phyloP scores from a whole-genome alignment of 306 rosid genomes.

The Vigna trinervia region DNA sequence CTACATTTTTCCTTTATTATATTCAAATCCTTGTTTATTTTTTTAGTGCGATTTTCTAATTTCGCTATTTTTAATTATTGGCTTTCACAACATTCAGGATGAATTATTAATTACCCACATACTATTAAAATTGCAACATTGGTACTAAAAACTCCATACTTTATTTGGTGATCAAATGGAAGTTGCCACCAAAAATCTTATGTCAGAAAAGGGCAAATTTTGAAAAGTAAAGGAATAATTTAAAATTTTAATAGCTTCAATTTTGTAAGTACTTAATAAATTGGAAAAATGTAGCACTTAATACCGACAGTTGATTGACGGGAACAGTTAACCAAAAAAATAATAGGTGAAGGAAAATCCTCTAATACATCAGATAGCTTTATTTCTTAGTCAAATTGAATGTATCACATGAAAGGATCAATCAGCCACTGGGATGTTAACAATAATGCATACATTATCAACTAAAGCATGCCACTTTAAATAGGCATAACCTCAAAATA shows the following conservation, averaged over 20 bases:
- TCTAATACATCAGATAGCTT: neutral
- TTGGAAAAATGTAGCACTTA: neutral
- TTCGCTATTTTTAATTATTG: neutral
- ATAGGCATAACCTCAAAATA: constrained; percentile 34
- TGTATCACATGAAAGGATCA: constrained; percentile 31
- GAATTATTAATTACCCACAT: no score
- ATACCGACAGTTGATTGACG: neutral
- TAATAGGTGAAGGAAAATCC: neutral
- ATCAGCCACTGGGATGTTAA: constrained; percentile 36
- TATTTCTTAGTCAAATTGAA: constrained; percentile 1
- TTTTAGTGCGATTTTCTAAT: neutral
- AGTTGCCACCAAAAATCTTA: neutral
- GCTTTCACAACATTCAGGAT: neutral
- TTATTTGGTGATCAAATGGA: neutral
- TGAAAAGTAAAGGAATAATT: neutral
- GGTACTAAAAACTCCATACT: neutral
- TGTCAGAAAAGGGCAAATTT: neutral
- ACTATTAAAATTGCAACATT: neutral
- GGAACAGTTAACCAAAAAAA: neutral
- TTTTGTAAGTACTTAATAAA: neutral
- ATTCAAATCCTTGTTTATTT: neutral
- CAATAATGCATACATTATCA: constrained; percentile 33
- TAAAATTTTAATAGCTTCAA: neutral
- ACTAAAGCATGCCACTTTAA: constrained; percentile 41
- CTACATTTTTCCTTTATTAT: no score